Percentiles rank a stretch among this genome's conserved stretches.
Evolutionary conservation across 2,329 filamentous ascomycete genomes (phyloP).

Genomic region (Rutstroemia sp.): DNA sequence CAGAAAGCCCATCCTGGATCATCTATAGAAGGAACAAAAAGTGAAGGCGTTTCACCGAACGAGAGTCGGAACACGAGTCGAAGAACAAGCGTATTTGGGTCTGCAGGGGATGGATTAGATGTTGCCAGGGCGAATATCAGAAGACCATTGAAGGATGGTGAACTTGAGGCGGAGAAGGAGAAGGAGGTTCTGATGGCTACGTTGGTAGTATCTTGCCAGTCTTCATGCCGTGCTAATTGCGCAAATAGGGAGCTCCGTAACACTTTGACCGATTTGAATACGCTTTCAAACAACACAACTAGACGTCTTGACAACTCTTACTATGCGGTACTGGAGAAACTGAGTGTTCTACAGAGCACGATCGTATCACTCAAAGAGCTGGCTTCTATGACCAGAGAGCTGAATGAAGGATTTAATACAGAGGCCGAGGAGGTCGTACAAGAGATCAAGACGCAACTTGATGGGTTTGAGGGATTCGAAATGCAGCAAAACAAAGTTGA

Average conservation of each 20-base stretch:
- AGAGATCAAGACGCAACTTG: constrained; percentile 48
- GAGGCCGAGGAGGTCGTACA: constrained; percentile 52
- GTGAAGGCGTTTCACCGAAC: constrained; percentile 38
- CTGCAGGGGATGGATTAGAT: constrained; percentile 13
- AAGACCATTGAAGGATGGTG: constrained; percentile 32
- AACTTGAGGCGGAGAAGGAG: constrained; percentile 36
- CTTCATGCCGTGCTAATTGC: constrained; percentile 3
- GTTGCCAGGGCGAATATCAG: constrained; percentile 9
- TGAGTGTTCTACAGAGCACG: constrained; percentile 55
- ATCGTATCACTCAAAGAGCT: constrained; percentile 60
- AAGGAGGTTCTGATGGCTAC: constrained; percentile 33
- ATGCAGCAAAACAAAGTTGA: constrained; percentile 58
- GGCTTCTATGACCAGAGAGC: constrained; percentile 50
- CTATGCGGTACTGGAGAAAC: constrained; percentile 64
- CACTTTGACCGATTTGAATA: constrained; percentile 46
- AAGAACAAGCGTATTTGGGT: constrained; percentile 35
- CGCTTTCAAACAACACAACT: constrained; percentile 55
- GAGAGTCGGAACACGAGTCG: constrained; percentile 38
- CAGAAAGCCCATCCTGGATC: constrained; percentile 11
- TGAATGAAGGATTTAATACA: constrained; percentile 50
- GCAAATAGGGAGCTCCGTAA: constrained; percentile 42
- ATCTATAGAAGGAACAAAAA: constrained; percentile 16
- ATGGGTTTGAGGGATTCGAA: constrained; percentile 53
- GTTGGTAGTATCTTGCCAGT: constrained; percentile 29
- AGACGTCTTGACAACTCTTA: constrained; percentile 66